Conservation (phyloP, 495 filamentous ascomycete species). For the Xanthoparmelia taractica region DNA sequence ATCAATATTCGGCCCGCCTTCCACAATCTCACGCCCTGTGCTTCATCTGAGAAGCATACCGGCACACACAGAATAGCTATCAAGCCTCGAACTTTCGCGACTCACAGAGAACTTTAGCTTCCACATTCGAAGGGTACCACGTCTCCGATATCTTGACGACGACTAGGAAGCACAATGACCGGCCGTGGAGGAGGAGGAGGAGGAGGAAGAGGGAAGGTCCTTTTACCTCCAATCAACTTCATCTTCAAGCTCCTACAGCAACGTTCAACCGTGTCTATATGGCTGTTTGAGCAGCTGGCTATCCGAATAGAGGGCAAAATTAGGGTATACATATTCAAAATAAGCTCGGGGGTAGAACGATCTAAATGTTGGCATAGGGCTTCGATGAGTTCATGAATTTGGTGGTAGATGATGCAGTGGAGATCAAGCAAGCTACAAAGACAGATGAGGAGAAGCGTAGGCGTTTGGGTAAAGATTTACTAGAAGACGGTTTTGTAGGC, state of each 20-base stretch:
- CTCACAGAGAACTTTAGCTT: too few relatives aligned
- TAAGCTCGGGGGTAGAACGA: background rate
- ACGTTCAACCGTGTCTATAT: conserved; percentile 80
- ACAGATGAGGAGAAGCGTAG: conserved; percentile 70
- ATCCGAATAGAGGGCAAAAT: conserved; percentile 95
- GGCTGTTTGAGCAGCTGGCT: conserved; percentile 91
- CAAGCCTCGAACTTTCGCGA: background rate
- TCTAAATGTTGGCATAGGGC: conserved; percentile 45
- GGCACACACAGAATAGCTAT: background rate
- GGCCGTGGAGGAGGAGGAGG: conserved; percentile 55
- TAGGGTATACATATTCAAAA: conserved; percentile 49
- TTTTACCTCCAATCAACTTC: conserved; percentile 95
- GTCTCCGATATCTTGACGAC: background rate
- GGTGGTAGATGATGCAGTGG: conserved; percentile 89
- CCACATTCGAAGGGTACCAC: too few relatives aligned
- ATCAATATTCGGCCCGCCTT: background rate
- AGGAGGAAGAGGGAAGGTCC: conserved; percentile 74
- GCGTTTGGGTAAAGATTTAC: conserved; percentile 57
- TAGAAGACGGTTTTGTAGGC: background rate
- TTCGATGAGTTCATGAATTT: conserved; percentile 99
- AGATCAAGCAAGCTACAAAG: conserved; percentile 81
- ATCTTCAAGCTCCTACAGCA: conserved; percentile 95
- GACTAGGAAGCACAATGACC: conserved; percentile 47
- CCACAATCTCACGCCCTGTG: background rate
- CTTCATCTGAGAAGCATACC: background rate